Conservation (phyloP, 2,329 filamentous ascomycete genomes). For the Bipolaris bicolor region DNA sequence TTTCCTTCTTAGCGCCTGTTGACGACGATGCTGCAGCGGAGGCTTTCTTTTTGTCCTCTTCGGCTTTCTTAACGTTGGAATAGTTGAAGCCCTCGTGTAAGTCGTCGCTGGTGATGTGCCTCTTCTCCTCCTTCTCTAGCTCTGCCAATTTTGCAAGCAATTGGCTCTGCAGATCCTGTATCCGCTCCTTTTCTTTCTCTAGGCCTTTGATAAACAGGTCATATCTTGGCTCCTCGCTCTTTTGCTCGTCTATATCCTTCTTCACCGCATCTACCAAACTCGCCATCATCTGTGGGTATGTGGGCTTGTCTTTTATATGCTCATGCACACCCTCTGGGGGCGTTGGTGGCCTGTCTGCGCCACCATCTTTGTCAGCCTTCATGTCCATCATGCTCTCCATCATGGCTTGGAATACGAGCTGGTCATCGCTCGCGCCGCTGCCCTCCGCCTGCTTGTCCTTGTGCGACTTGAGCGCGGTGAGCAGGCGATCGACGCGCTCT, state of each 20-base stretch:
- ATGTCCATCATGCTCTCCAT: constrained; percentile 75
- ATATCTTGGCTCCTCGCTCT: constrained; percentile 70
- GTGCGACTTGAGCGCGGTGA: constrained; percentile 76
- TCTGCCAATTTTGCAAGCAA: constrained; percentile 75
- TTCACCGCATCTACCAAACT: constrained; percentile 94
- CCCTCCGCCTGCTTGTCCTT: constrained; percentile 55
- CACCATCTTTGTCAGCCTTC: constrained; percentile 55
- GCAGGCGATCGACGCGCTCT: constrained; percentile 78
- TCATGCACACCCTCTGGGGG: constrained; percentile 80
- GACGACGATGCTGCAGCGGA: constrained; percentile 35
- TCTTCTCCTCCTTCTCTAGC: constrained; percentile 81
- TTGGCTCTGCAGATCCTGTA: constrained; percentile 77
- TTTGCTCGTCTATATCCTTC: constrained; percentile 75
- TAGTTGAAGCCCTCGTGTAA: constrained; percentile 90
- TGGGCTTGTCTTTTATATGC: constrained; percentile 75
- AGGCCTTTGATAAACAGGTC: constrained; percentile 80
- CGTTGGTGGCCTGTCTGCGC: constrained; percentile 66
- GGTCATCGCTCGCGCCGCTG: constrained; percentile 61
- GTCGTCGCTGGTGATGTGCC: constrained; percentile 92
- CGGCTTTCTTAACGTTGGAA: constrained; percentile 68
- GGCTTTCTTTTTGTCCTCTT: constrained; percentile 25
- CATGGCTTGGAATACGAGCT: constrained; percentile 86
- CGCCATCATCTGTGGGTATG: constrained; percentile 98
- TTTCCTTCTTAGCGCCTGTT: constrained; percentile 27
- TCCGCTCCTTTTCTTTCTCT: constrained; percentile 75